These are phyloP conservation scores for Bondarzewia mesenterica DNA, from an alignment of 1,284 basidiomycete species.

Conservation along the genomic window DNA sequence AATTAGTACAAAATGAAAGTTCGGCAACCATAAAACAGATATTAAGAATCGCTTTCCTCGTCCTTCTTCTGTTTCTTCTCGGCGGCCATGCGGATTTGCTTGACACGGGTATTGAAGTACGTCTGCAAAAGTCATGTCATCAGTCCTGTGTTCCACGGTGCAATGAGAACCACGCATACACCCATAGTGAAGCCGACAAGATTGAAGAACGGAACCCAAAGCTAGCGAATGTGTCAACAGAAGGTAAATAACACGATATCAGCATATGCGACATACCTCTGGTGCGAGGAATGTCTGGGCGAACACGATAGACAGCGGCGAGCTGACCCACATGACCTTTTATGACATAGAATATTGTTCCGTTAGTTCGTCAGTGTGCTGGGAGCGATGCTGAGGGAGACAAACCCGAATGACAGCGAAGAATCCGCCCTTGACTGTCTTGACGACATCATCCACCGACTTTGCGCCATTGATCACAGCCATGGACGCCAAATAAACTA, in stretches of 20 bases:
- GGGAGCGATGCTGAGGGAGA: too few relatives aligned
- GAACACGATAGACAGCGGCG: conserved; percentile 61
- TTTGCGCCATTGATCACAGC: conserved; percentile 81
- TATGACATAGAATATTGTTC: background rate
- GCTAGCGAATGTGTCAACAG: too few relatives aligned
- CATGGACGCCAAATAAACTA: conserved; percentile 66
- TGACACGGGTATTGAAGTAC: conserved; percentile 64
- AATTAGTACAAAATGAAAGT: background rate
- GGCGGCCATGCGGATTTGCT: conserved; percentile 51
- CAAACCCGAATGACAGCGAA: conserved; percentile 66
- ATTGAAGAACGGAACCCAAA: conserved; percentile 76
- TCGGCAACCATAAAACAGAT: background rate
- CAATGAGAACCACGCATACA: conserved; percentile 29
- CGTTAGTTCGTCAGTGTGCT: too few relatives aligned
- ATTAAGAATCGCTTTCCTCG: conserved; percentile 25
- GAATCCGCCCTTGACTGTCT: conserved; percentile 71
- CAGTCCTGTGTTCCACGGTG: background rate
- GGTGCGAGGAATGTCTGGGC: conserved; percentile 72
- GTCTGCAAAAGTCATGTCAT: conserved; percentile 34
- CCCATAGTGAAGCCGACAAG: conserved; percentile 57
- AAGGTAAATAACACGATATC: too few relatives aligned
- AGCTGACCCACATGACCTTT: conserved; percentile 65
- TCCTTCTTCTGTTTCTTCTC: conserved; percentile 38
- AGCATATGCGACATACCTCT: conserved; percentile 33
- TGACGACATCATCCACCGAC: conserved; percentile 55